Evolutionary conservation across 306 rosid species (phyloP).

Genomic region (Arachis stenosperma): DNA sequence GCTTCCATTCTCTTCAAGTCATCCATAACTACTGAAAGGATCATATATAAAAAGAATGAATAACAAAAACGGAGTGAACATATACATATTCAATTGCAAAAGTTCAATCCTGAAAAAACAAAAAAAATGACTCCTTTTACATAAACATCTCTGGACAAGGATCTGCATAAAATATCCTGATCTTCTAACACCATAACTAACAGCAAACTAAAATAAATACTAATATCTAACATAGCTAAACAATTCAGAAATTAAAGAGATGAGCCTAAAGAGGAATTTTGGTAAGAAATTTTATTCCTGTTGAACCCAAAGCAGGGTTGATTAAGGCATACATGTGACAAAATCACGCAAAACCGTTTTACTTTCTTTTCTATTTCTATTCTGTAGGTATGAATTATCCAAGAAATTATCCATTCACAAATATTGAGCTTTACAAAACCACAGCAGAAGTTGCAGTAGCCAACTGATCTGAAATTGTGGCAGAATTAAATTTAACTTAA

Average conservation of each 20-base stretch:
- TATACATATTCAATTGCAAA: neutral
- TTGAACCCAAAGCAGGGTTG: neutral
- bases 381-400: no score
- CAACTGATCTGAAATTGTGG: constrained; percentile 18
- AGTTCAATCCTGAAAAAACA: neutral
- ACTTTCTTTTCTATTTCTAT: no score
- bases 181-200: no score
- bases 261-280: neutral
- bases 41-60: neutral
- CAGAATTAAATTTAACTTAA: neutral
- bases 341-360: neutral
- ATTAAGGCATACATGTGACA: neutral
- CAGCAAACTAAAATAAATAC: neutral
- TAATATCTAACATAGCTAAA: constrained; percentile 18
- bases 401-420: neutral
- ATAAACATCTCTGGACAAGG: constrained; percentile 8
- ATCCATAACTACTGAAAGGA: constrained; percentile 39
- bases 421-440: neutral
- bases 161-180: neutral
- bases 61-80: constrained; percentile 12
- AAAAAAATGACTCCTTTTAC: constrained; percentile 6
- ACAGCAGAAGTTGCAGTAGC: neutral
- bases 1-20: constrained; percentile 62
- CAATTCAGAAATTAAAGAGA: constrained; percentile 1
- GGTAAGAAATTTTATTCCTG: neutral